Base-by-base conservation (phyloP, 164 flowering plant genomes). In the Magnolia officinalis region DNA sequence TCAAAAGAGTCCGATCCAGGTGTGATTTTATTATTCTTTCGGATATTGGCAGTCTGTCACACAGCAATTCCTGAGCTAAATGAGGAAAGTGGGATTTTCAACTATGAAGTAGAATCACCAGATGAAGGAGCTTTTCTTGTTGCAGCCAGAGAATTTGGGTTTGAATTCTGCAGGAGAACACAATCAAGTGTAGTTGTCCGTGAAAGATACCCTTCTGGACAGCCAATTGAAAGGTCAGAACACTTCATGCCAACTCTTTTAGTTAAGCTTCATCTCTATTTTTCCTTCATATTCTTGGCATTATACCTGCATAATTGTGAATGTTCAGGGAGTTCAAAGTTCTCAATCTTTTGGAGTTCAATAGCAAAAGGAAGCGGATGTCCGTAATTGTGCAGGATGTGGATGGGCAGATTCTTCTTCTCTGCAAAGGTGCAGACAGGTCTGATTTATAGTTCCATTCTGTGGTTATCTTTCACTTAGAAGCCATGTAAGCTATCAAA, bases 351-450 rank as follows among this genome's bases (percentile, higher is more conserved):
- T 80, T 96, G 87, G 97, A 96, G 59, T 96, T 94, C 80, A 93
- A 87, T 65, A 96, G 99, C 90, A 91, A 93, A 83, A 83, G 99
- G 72, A 96, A 96, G 86, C 83, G 99, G 67, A 96, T 96, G 99
- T 87, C 98, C 70, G 97, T 94, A 2, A 92, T 96, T 75, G 91
- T 93, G 73, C 86, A 76, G 75, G 93, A 91, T 83, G 95, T 88
- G 79, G 89, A 89, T 49, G 98, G 95, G 6, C 85, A 92, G 82
- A 87, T 94, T 83, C 79, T 93, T 80, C 94, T 94, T 73, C 80
- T 96, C 11, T 94, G 98, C 88, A 96, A 96, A 89, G 99, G 99
- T 74, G 99, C 99, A 75, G 98, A 96, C 90, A 96, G 98, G 99
- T 96, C 79, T 78, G 91, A 70, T 70, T 79, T 74, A 74, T 61